Evolutionary conservation across 768 basidiomycete species (phyloP), one percentile per base, ranked within the genome.

Genomic region (Pleurotus ostreatus): DNA sequence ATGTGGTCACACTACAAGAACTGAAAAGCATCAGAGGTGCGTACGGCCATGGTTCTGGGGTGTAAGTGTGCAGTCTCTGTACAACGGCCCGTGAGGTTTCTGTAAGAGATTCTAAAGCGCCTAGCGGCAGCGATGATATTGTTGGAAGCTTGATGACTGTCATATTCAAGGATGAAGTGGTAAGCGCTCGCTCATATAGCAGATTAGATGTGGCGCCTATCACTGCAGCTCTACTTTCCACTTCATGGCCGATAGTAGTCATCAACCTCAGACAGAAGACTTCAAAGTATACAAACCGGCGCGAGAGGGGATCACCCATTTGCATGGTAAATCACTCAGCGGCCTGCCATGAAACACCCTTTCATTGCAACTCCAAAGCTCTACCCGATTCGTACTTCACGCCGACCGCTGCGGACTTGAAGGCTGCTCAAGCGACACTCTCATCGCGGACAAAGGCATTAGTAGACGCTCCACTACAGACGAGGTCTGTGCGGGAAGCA

Each of bases 341-440:
- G 51, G 41, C 51, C 12, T 39, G n/a, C 40, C 26, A 23, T 12
- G 40, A 51, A 55, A 56, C 46, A 47, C 48, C 39, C 44, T 13
- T 43, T 40, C 7, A 53, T 41, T 20, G 60, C 49, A 39, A 26
- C 37, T 41, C 23, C 51, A 26, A 68, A 80, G 77, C 71, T 52
- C 74, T 91, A 11, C 82, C 90, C 2, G 90, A 92, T 61, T 80
- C 82, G 2, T 90, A 86, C 66, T 92, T 92, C 64, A 79, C 76
- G 5, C 88, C 87, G 2, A 90, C 86, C 9, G 61, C 81, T 13
- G 77, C 85, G 5, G 92, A 94, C 65, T 71, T 94, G 57, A 83
- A 80, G 63, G 79, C 78, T 2, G 83, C 86, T 3, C 91, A 91
- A 67, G 73, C 78, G 2, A 77, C 80, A 16, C 73, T 92, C 44